phyloP scores from a whole-genome alignment of 352 stramenopile species.

The Pythium guiyangense region DNA sequence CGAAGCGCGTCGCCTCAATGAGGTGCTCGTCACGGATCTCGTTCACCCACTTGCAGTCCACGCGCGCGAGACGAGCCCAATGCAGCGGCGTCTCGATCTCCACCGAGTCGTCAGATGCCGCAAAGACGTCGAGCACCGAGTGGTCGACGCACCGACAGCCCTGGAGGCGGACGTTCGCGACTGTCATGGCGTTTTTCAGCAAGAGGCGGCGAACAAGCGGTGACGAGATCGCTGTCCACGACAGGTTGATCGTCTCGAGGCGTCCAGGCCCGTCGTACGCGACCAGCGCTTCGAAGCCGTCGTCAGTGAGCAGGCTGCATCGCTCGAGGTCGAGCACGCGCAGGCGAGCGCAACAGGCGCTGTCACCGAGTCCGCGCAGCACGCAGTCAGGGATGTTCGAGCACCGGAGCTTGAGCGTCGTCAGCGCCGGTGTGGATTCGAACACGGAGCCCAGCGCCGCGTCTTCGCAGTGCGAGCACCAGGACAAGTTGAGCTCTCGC shows the following conservation, averaged over 20 bases:
- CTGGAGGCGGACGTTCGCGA: slow-evolving; percentile 17
- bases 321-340: slow-evolving; percentile 19
- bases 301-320: slow-evolving; percentile 11
- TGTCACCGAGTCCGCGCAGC: slow-evolving; percentile 2
- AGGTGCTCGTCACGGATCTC: slow-evolving; percentile 15
- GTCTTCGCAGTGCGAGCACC: slow-evolving; percentile 14
- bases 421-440: slow-evolving; percentile 4
- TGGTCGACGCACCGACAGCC: slow-evolving; percentile 14
- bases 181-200: neutral
- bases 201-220: slow-evolving; percentile 3
- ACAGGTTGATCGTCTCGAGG: slow-evolving; percentile 19
- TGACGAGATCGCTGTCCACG: slow-evolving; percentile 16
- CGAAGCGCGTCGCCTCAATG: neutral
- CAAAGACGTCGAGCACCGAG: slow-evolving; percentile 12
- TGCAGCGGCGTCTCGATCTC: neutral
- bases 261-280: neutral
- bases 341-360: slow-evolving; percentile 4
- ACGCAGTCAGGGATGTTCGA: slow-evolving; percentile 12
- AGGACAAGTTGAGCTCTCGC: slow-evolving; percentile 17
- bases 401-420: slow-evolving; percentile 15
- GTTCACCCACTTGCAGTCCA: slow-evolving; percentile 25
- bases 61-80: slow-evolving; percentile 11
- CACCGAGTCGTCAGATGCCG: no score
- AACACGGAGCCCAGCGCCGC: slow-evolving; percentile 10
- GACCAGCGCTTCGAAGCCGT: slow-evolving; percentile 13